phyloP scores from a whole-genome alignment of 106 monocot genomes.

The Phalaenopsis equestris region DNA sequence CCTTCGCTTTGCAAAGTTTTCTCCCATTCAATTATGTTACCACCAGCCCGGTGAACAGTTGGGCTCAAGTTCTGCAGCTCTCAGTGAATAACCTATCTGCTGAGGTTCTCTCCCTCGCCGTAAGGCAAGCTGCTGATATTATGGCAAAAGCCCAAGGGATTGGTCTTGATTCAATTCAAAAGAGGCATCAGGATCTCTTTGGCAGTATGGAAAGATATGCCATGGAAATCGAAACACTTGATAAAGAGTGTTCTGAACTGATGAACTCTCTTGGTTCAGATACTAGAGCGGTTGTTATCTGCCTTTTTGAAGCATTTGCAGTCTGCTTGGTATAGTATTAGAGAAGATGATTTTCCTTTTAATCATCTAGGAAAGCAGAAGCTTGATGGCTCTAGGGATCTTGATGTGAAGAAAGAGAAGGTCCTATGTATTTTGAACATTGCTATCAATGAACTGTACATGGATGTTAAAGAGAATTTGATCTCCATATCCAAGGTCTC shows the following conservation, averaged over 20 bases:
- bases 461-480: slow-evolving; percentile 45
- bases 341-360: slow-evolving; percentile 25
- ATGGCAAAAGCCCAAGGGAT: slow-evolving; percentile 54
- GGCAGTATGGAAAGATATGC: slow-evolving; percentile 50
- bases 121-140: slow-evolving; percentile 66
- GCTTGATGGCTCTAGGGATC: slow-evolving; percentile 23
- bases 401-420: slow-evolving; percentile 38
- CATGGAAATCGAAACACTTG: slow-evolving; percentile 46
- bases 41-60: slow-evolving; percentile 69
- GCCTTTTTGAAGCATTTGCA: slow-evolving; percentile 65
- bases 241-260: slow-evolving; percentile 54
- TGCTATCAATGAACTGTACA: slow-evolving; percentile 46
- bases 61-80: slow-evolving; percentile 76
- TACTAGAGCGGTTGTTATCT: slow-evolving; percentile 46
- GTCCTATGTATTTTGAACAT: slow-evolving; percentile 27
- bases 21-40: slow-evolving; percentile 77
- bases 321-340: slow-evolving; percentile 34
- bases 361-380: slow-evolving; percentile 12
- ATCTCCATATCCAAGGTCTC: slow-evolving; percentile 28
- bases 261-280: slow-evolving; percentile 57
- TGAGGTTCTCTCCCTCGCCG: slow-evolving; percentile 62
- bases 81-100: slow-evolving; percentile 64
- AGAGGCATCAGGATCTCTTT: slow-evolving; percentile 58
- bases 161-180: slow-evolving; percentile 45
- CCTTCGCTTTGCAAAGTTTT: slow-evolving; percentile 66